These are phyloP conservation scores for Phanerochaete carnosa DNA, from an alignment of 768 basidiomycete species.

Conservation along the genomic window DNA sequence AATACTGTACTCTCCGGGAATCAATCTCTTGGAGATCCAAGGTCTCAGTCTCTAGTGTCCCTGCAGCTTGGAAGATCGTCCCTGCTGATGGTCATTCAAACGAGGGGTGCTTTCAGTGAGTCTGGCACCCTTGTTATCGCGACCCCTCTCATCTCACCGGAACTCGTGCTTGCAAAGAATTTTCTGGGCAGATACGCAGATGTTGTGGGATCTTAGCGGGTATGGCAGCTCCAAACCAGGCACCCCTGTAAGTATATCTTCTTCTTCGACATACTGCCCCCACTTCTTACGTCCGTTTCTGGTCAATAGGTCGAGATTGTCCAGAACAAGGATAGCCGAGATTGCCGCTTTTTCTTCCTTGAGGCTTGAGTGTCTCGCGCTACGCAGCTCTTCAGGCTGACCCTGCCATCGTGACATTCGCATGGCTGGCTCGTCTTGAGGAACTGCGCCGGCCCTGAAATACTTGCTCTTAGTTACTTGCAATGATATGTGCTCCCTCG, in stretches of 20 bases:
- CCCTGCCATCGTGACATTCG: too few relatives aligned
- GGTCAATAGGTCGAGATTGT: not conserved
- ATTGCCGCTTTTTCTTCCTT: not conserved
- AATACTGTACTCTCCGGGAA: conserved; percentile 3
- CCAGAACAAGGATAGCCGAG: not conserved
- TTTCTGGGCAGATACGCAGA: not conserved
- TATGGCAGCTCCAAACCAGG: not conserved
- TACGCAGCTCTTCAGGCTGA: too few relatives aligned
- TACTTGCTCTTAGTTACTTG: not conserved
- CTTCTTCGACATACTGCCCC: too few relatives aligned
- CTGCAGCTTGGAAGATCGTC: conserved; percentile 6
- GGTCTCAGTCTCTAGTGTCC: not conserved
- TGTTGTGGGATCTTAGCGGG: conserved; percentile 3
- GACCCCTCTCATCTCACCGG: too few relatives aligned
- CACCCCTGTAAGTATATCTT: not conserved
- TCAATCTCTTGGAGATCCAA: not conserved
- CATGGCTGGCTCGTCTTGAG: not conserved
- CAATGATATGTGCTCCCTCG: not conserved
- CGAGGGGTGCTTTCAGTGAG: not conserved
- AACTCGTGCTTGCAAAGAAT: too few relatives aligned
- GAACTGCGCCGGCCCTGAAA: not conserved
- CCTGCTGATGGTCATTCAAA: not conserved
- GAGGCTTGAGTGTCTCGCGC: too few relatives aligned
- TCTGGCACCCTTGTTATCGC: not conserved
- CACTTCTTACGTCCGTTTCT: not conserved